Conservation (phyloP, 2,329 filamentous ascomycete genomes). For the Chaetomiaceae sp. region DNA sequence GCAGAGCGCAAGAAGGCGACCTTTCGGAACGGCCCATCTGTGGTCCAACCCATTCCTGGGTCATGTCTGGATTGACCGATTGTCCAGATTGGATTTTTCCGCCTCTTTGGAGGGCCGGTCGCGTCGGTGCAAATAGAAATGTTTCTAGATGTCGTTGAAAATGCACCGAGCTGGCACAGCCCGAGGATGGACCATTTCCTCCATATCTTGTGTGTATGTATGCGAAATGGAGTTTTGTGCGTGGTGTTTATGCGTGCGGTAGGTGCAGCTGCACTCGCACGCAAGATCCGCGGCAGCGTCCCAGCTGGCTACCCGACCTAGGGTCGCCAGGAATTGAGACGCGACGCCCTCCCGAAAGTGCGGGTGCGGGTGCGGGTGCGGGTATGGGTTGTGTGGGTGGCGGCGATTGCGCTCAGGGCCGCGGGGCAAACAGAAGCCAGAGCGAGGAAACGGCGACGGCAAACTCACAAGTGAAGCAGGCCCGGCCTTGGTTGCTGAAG, state of each 20-base stretch:
- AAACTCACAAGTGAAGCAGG: conserved; percentile 49
- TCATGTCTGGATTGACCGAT: conserved; percentile 5
- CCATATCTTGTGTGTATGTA: neutral
- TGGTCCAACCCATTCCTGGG: conserved; percentile 13
- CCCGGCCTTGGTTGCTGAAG: conserved; percentile 33
- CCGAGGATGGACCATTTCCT: conserved; percentile 4
- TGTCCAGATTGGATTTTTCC: neutral
- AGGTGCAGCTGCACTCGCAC: neutral
- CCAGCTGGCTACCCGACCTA: conserved; percentile 3
- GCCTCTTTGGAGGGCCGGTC: neutral
- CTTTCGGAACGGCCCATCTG: neutral
- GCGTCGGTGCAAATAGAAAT: neutral
- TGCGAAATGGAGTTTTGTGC: too few relatives aligned
- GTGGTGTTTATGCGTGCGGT: neutral
- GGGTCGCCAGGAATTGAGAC: conserved; percentile 7
- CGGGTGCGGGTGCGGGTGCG: too few relatives aligned
- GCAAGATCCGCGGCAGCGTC: neutral
- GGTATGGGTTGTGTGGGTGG: conserved; percentile 12
- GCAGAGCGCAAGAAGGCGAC: conserved; percentile 8
- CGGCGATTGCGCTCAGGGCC: conserved; percentile 17
- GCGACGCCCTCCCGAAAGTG: conserved; percentile 3
- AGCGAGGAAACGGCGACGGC: conserved; percentile 19
- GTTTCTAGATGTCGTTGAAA: neutral
- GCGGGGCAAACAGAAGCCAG: conserved; percentile 23
- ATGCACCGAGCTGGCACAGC: conserved; percentile 1